Conservation (phyloP, 345 rosid species). For the Noccaea caerulescens region DNA sequence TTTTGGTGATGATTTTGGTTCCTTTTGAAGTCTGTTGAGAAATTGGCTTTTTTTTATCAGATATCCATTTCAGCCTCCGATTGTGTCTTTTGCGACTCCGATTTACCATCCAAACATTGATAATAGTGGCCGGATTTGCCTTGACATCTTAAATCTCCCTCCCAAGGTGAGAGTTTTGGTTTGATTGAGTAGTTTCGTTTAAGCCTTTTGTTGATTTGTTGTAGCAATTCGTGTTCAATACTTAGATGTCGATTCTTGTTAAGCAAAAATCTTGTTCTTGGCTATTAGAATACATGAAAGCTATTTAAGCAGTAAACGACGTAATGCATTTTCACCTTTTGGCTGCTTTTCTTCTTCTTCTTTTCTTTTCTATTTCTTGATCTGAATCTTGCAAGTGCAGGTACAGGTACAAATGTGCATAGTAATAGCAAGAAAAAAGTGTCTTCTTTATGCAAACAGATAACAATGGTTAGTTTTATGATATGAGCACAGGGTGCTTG, state of each 20-base stretch:
- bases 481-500: constrained; percentile 73
- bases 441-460: neutral
- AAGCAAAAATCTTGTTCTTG: neutral
- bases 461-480: constrained; percentile 28
- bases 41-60: constrained; percentile 30
- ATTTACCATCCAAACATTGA: constrained; percentile 88
- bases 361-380: neutral
- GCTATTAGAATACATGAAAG: neutral
- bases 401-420: neutral
- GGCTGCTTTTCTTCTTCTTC: neutral
- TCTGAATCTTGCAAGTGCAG: neutral
- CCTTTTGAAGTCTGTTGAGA: neutral
- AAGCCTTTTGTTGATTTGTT: neutral
- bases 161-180: constrained; percentile 59
- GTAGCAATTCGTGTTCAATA: neutral
- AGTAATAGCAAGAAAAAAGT: neutral
- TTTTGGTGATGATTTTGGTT: neutral
- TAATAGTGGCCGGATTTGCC: constrained; percentile 84
- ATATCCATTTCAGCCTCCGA: constrained; percentile 92
- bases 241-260: neutral
- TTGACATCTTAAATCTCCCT: constrained; percentile 88
- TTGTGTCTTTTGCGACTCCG: constrained; percentile 72
- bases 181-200: neutral
- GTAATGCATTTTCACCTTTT: neutral
- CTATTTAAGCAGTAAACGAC: neutral